Conservation (phyloP, 208 protist species). For the Leishmania tarentolae region DNA sequence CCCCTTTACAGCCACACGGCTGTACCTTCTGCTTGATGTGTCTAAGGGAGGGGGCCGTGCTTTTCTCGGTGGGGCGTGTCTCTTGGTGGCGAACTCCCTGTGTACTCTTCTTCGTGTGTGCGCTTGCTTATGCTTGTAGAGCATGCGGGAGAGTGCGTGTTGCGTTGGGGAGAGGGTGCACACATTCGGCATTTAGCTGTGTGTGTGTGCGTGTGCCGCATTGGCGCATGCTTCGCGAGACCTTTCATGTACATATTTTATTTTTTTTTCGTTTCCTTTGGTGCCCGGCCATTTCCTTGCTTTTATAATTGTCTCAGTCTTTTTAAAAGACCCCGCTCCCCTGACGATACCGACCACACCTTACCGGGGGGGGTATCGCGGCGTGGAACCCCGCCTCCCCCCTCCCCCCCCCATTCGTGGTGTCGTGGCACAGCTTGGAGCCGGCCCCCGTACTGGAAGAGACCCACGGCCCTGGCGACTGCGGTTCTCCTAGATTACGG, state of each 20-base stretch:
- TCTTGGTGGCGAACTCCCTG: not conserved
- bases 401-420: not conserved
- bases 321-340: not conserved
- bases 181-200: not conserved
- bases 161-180: too few relatives aligned
- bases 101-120: too few relatives aligned
- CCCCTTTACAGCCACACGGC: not conserved
- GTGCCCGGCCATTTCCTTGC: not conserved
- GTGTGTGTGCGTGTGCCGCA: not conserved
- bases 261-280: not conserved
- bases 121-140: too few relatives aligned
- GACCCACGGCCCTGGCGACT: not conserved
- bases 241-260: not conserved
- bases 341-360: not conserved
- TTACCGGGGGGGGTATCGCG: not conserved
- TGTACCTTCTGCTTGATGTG: not conserved
- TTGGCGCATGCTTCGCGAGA: not conserved
- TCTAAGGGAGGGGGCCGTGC: not conserved
- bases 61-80: not conserved
- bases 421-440: not conserved
- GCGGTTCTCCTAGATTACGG: not conserved
- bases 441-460: not conserved
- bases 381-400: not conserved
- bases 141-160: too few relatives aligned
- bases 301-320: not conserved